These are phyloP conservation scores for barrel medic (Medicago truncatula) DNA, from an alignment of 306 rosid genomes.

Conservation along the genomic window DNA sequence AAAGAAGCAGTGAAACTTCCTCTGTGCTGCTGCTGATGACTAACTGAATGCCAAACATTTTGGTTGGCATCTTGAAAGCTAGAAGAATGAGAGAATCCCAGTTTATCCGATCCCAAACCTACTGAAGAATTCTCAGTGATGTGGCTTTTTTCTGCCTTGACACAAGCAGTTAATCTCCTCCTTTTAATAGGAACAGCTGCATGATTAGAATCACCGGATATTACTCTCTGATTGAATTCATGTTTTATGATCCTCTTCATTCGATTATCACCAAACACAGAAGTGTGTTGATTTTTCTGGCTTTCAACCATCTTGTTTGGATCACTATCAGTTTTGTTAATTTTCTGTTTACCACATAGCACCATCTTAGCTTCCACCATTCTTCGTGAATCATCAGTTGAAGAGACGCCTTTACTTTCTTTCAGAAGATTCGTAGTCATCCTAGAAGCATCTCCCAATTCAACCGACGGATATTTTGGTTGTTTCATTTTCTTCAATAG, in stretches of 20 bases:
- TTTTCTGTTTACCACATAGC: conserved; percentile 45
- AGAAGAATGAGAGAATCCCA: conserved; percentile 34
- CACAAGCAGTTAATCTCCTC: conserved; percentile 47
- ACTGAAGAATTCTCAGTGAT: not conserved
- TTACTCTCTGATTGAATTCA: conserved; percentile 32
- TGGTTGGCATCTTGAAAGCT: conserved; percentile 47
- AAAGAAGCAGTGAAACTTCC: not conserved
- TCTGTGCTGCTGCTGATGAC: not conserved
- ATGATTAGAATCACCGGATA: conserved; percentile 51
- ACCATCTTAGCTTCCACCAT: not conserved
- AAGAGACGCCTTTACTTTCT: not conserved
- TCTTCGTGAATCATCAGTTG: not conserved
- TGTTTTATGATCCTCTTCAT: conserved; percentile 47
- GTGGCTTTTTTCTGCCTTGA: not conserved
- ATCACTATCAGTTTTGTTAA: conserved; percentile 23
- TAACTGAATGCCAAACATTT: conserved; percentile 8
- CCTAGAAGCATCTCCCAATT: not conserved
- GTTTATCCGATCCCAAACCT: conserved; percentile 41
- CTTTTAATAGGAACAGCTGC: conserved; percentile 59
- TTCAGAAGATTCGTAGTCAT: not conserved
- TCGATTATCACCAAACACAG: conserved; percentile 47
- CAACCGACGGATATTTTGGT: not conserved
- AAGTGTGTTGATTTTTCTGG: conserved; percentile 40
- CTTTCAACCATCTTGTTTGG: conserved; percentile 35
- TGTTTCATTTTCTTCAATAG: not conserved